Evolutionary conservation across 2,329 filamentous ascomycete species (phyloP).

Genomic region (Passalora sequoiae): DNA sequence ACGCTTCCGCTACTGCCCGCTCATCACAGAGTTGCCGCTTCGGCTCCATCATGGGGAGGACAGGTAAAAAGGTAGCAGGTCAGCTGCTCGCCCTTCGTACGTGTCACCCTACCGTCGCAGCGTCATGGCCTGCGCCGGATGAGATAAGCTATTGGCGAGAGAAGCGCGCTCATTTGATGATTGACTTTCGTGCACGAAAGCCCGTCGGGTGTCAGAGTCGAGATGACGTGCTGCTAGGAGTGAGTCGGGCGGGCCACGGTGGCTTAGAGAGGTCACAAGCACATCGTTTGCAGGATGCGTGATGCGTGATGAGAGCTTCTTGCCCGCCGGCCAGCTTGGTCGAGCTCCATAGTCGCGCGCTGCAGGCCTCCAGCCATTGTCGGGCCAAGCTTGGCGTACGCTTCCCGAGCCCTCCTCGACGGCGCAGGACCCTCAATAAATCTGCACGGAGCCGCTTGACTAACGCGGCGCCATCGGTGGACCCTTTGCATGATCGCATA

Average conservation of each 20-base stretch:
- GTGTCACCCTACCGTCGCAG: neutral
- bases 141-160: neutral
- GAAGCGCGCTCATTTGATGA: conserved; percentile 14
- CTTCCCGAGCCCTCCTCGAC: conserved; percentile 16
- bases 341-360: conserved; percentile 4
- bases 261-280: conserved; percentile 19
- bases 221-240: conserved; percentile 17
- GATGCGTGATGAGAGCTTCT: no score
- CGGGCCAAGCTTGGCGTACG: conserved; percentile 17
- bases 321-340: conserved; percentile 6
- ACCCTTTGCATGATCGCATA: conserved; percentile 5
- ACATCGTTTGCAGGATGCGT: conserved; percentile 20
- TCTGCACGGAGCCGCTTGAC: conserved; percentile 14
- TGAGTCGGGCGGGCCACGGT: conserved; percentile 12
- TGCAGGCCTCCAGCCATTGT: conserved; percentile 15
- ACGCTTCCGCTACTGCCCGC: neutral
- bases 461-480: conserved; percentile 1
- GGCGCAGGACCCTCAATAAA: conserved; percentile 19
- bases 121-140: neutral
- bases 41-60: no score
- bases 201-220: conserved; percentile 5
- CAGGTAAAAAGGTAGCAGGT: neutral
- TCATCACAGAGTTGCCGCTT: no score
- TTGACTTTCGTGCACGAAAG: conserved; percentile 11
- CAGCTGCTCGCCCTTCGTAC: neutral